Evolutionary conservation across 176 grass and related monocot species (phyloP), one percentile per base, ranked within the genome.

Genomic region (Cenchrus americanus): DNA sequence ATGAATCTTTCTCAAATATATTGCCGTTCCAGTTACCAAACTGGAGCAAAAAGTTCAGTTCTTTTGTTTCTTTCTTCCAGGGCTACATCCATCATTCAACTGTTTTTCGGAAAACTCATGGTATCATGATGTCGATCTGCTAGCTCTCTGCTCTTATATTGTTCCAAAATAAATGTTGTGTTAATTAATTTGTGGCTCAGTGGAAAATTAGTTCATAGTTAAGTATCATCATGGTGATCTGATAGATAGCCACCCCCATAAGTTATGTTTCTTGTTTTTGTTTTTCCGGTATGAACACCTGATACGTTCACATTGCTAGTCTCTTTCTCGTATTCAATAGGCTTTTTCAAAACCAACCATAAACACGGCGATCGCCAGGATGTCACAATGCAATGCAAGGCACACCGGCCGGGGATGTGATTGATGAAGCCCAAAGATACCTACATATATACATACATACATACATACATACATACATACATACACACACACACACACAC

Each of bases 281-380:
- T 1, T 1, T 67, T 46, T 18, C 6, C 59, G 8, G 84, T 58
- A 66, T 58, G 84, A 74, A 66, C 75, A 73, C 46, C 67, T 26
- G 58, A 55, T 13, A 72, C 17, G 19, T 75, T 81, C 69, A 66
- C 69, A 75, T 66, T 67, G n/a, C 66, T 15, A 21, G 66, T 64
- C 69, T 57, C 47, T 80, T 79, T 86, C 84, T 80, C 37, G 51
- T 55, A 71, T 12, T 80, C 23, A 23, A 73, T 77, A 40, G 1
- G n/a, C 8, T 8, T 22, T 8, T 8, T 34, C 37, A 48, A 27
- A 80, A 79, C 62, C 67, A 86, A 80, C 46, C 84, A 64, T 73
- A 86, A 80, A 72, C 15, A 79, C 44, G 15, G 62, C 26, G 15
- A 84, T 10, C n/a, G 5, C 13, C 37, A 4, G 10, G 14, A 75